Evolutionary conservation across 2,329 filamentous ascomycete species (phyloP), one percentile per base, ranked within the genome.

Genomic region (Fusarium sp.): DNA sequence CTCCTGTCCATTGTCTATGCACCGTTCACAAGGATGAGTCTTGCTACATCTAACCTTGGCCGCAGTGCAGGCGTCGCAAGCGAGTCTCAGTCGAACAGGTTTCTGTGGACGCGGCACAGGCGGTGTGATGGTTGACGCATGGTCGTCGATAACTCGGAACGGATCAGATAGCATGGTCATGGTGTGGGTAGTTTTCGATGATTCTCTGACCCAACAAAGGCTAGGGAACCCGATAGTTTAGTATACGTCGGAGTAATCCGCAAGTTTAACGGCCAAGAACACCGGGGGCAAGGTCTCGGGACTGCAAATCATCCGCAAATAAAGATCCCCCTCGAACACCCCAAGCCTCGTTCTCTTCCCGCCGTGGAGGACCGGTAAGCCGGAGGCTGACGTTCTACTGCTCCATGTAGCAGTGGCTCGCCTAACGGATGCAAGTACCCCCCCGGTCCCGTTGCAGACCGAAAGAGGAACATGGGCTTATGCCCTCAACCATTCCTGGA

Each of bases 1-100:
- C 32, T 73, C 71, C 23, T 59, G 68, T 0, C 71, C 71, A 41
- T 56, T 73, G 5, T 73, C 71, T 34, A 72, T 60, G 18, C 71
- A 73, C 35, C 71, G 71, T 14, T 73, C 71, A 14, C 71, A 73
- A 6, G 71, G 71, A 10, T 72, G 67, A 68, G 71, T 73, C 43
- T 69, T 72, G 41, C 71, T 73, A 43, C 71, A 73, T 16, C 71
- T 66, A 6, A 73, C 71, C n/a, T 73, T 73, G 48, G 71, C 71
- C 18, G 71, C 71, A 18, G 71, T 73, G 68, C 71, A 73, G 43
- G 71, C 59, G 41, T 73, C 71, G 48, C 71, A 73, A 39, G 71
- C 71, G 56, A 73, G 71, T 23, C 71, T 67, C 35, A 73, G 37
- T 5, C 67, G 56, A 18, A 73, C 71, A 10, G 71, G 67, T 30